A percentile compares a stretch with the other conserved stretches of the same genome.
Conservation (phyloP, 768 basidiomycete species). For the Suillus discolor region DNA sequence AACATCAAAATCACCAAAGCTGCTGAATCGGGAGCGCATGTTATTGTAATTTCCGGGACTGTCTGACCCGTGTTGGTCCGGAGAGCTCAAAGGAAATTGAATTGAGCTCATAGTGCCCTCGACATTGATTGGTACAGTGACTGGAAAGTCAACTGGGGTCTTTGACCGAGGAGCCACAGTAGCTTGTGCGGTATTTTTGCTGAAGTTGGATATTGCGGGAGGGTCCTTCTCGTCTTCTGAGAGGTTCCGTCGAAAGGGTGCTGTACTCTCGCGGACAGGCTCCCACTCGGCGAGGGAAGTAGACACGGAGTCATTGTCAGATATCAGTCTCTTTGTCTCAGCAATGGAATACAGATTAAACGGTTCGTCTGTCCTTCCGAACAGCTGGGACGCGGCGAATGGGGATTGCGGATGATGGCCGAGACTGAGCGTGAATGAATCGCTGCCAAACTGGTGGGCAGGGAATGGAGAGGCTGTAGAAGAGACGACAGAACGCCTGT, state of each 20-base stretch:
- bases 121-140: slow-evolving; percentile 50
- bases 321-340: slow-evolving; percentile 61
- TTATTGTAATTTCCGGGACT: slow-evolving; percentile 54
- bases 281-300: slow-evolving; percentile 55
- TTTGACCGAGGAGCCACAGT: slow-evolving; percentile 46
- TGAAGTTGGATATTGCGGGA: slow-evolving; percentile 43
- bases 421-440: slow-evolving; percentile 38
- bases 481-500: slow-evolving; percentile 78
- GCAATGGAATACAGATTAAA: slow-evolving; percentile 85
- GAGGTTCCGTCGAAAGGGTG: slow-evolving; percentile 75
- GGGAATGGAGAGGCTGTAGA: slow-evolving; percentile 70
- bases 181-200: slow-evolving; percentile 13
- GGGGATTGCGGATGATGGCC: slow-evolving; percentile 77
- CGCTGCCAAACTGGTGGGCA: slow-evolving; percentile 71
- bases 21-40: slow-evolving; percentile 65
- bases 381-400: slow-evolving; percentile 84
- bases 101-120: slow-evolving; percentile 66
- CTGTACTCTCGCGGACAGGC: slow-evolving; percentile 54
- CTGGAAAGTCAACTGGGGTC: slow-evolving; percentile 60
- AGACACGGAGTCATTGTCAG: slow-evolving; percentile 53
- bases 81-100: slow-evolving; percentile 79
- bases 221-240: slow-evolving; percentile 77
- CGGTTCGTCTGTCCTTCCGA: slow-evolving; percentile 75
- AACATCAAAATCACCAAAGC: slow-evolving; percentile 72
- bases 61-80: slow-evolving; percentile 61